Evolutionary conservation across 495 filamentous ascomycete genomes (phyloP).

Genomic region (Bacidia rubella): DNA sequence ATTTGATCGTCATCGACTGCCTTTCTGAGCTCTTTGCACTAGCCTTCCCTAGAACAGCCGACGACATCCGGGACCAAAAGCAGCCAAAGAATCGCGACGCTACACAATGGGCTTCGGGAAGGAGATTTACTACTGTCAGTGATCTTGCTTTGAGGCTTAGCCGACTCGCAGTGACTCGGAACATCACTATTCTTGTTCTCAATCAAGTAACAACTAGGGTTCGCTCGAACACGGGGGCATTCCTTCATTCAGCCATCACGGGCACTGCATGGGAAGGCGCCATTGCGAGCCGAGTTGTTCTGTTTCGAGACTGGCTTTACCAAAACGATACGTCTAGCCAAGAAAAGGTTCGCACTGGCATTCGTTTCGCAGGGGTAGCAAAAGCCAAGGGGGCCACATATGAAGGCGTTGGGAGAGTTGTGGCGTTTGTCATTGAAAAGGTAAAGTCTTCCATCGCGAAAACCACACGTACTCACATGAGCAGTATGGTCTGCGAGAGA

Average conservation of each 20-base stretch:
- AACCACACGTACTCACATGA: constrained; percentile 5
- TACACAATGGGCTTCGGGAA: constrained; percentile 42
- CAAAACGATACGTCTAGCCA: constrained; percentile 6
- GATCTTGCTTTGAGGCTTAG: constrained; percentile 43
- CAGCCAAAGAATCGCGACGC: constrained; percentile 26
- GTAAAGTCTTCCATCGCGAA: constrained; percentile 15
- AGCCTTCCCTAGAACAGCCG: constrained; percentile 46
- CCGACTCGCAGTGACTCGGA: constrained; percentile 53
- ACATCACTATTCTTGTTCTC: constrained; percentile 54
- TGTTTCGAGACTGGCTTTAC: constrained; percentile 53
- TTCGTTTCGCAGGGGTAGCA: constrained; percentile 33
- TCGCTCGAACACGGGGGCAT: constrained; percentile 41
- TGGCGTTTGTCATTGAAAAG: constrained; percentile 28
- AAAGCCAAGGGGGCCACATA: constrained; percentile 29
- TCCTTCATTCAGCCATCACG: constrained; percentile 59
- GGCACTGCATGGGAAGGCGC: constrained; percentile 55
- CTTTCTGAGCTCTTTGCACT: constrained; percentile 60
- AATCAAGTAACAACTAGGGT: constrained; percentile 62
- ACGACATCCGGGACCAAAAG: constrained; percentile 9
- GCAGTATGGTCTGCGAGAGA: constrained; percentile 25
- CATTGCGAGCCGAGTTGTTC: constrained; percentile 49
- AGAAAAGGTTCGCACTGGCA: constrained; percentile 3
- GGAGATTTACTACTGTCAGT: constrained; percentile 48
- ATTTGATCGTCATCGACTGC: constrained; percentile 62
- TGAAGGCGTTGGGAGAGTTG: constrained; percentile 25